Conservation (phyloP, 2,329 filamentous ascomycete species). For the Graphiopsis chlorocephala region DNA sequence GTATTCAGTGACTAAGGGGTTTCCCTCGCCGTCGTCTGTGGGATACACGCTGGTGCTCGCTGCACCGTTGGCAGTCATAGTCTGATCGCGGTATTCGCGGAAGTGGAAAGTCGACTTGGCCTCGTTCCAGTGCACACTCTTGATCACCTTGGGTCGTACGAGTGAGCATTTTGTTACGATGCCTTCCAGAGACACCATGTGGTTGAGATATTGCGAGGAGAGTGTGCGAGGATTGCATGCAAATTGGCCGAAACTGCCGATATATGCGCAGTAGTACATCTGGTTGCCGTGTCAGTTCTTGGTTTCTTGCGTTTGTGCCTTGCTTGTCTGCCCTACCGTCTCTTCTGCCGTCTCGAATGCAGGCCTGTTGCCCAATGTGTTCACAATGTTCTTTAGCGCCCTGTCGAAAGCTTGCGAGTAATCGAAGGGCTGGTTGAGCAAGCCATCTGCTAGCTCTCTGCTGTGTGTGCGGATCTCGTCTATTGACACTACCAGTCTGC, state of each 20-base stretch:
- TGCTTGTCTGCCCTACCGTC: slow-evolving; percentile 50
- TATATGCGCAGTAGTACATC: slow-evolving; percentile 92
- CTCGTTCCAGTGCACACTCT: slow-evolving; percentile 96
- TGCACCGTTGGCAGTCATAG: slow-evolving; percentile 84
- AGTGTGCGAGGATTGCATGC: slow-evolving; percentile 92
- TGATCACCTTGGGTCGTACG: slow-evolving; percentile 94
- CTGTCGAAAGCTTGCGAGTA: slow-evolving; percentile 84
- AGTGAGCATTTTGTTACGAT: slow-evolving; percentile 96
- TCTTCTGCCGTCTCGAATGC: slow-evolving; percentile 75
- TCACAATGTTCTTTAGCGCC: slow-evolving; percentile 84
- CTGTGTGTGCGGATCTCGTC: slow-evolving; percentile 91
- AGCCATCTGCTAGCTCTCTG: slow-evolving; percentile 71
- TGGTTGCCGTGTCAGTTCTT: slow-evolving; percentile 15
- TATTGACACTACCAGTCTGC: slow-evolving; percentile 62
- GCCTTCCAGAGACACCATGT: slow-evolving; percentile 95
- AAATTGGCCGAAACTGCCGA: slow-evolving; percentile 92
- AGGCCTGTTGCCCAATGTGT: slow-evolving; percentile 72
- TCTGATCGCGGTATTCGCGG: slow-evolving; percentile 91
- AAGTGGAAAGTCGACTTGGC: slow-evolving; percentile 81
- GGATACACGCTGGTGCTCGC: slow-evolving; percentile 92
- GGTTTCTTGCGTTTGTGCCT: background rate
- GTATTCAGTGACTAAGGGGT: slow-evolving; percentile 91
- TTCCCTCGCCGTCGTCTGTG: slow-evolving; percentile 87
- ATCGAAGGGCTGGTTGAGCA: slow-evolving; percentile 85
- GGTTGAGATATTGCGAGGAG: slow-evolving; percentile 84